These are phyloP conservation scores for Trichoderma endophyticum DNA, from an alignment of 2,329 filamentous ascomycete genomes.

Conservation along the genomic window DNA sequence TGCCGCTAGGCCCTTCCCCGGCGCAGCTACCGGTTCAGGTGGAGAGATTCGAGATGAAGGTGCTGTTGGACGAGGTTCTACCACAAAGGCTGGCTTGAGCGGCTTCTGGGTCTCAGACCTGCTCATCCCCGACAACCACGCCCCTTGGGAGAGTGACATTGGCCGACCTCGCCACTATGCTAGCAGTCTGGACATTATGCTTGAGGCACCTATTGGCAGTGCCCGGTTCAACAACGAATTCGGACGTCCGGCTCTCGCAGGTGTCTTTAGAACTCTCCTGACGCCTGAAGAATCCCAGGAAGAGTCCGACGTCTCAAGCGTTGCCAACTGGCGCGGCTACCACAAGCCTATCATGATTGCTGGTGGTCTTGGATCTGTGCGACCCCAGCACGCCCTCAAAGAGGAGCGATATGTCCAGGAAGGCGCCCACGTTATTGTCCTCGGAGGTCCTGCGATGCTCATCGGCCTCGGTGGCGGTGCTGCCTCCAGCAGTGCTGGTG, in stretches of 20 bases:
- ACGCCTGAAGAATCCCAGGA: conserved; percentile 37
- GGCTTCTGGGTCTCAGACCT: conserved; percentile 97
- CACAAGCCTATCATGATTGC: conserved; percentile 99
- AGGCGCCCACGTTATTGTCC: conserved; percentile 86
- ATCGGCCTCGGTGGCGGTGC: conserved; percentile 95
- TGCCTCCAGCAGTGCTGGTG: conserved; percentile 84
- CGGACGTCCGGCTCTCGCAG: conserved; percentile 80
- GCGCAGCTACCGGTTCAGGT: conserved; percentile 90
- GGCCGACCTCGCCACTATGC: conserved; percentile 90
- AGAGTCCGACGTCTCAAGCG: conserved; percentile 37
- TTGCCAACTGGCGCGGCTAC: conserved; percentile 69
- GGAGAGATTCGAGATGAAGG: conserved; percentile 96
- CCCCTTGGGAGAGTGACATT: conserved; percentile 89
- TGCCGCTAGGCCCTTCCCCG: conserved; percentile 64
- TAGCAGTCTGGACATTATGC: conserved; percentile 93
- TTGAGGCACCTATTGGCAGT: conserved; percentile 92
- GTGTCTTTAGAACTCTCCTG: conserved; percentile 88
- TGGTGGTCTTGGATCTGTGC: conserved; percentile 87
- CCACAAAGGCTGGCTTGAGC: conserved; percentile 84
- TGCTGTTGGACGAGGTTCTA: conserved; percentile 87
- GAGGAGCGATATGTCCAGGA: conserved; percentile 72
- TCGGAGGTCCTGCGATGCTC: conserved; percentile 95
- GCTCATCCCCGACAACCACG: conserved; percentile 74
- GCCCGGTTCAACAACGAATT: conserved; percentile 98
- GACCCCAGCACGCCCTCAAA: conserved; percentile 89